Conservation (phyloP, 176 grass and related monocot species). For the Coix lacrymajobi region DNA sequence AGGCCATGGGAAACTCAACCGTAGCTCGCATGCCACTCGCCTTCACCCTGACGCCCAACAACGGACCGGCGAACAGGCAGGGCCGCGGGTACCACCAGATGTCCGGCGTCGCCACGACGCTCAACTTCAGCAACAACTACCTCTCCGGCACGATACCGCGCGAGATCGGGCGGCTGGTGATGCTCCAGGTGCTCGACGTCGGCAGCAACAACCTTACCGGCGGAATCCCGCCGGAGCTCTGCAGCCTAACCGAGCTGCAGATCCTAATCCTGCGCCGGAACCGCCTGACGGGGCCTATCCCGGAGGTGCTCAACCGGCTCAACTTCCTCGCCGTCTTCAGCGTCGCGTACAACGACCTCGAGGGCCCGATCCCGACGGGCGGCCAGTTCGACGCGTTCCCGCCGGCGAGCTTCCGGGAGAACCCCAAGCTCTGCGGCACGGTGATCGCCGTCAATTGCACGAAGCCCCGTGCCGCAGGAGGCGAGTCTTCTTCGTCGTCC, state of each 20-base stretch:
- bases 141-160: constrained; percentile 25
- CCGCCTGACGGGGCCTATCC: constrained; percentile 34
- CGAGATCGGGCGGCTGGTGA: constrained; percentile 19
- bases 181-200: constrained; percentile 36
- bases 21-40: constrained; percentile 1
- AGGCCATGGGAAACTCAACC: constrained; percentile 21
- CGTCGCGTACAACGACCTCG: constrained; percentile 42
- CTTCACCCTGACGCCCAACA: constrained; percentile 30
- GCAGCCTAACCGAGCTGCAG: constrained; percentile 13
- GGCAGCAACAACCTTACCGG: constrained; percentile 33
- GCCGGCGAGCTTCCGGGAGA: constrained; percentile 7
- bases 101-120: constrained; percentile 26
- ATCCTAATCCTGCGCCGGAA: constrained; percentile 28
- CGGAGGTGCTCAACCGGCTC: constrained; percentile 7
- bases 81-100: constrained; percentile 39
- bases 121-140: constrained; percentile 31
- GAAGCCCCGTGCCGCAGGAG: neutral
- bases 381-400: constrained; percentile 39
- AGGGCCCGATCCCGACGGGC: constrained; percentile 47
- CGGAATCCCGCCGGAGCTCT: constrained; percentile 35
- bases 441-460: constrained; percentile 6
- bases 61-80: neutral
- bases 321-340: constrained; percentile 36
- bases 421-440: constrained; percentile 41
- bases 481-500: neutral